Conservation (phyloP, 306 rosid genomes). For the Cucurbita ficifolia region DNA sequence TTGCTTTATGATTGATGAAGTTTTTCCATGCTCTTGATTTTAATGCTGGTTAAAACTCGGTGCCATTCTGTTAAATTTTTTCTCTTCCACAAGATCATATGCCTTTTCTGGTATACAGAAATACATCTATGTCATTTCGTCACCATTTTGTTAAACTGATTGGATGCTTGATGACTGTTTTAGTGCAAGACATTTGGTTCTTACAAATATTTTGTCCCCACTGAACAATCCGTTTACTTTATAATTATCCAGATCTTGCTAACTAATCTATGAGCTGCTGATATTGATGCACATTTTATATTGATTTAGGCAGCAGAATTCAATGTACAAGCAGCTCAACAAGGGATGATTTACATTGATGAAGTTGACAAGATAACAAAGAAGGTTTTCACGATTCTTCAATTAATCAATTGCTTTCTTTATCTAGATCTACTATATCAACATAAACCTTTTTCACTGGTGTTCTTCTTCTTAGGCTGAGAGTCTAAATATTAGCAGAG, state of each 20-base stretch:
- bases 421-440: conserved; percentile 5
- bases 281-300: background rate
- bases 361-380: conserved; percentile 99
- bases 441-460: conserved; percentile 9
- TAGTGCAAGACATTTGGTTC: background rate
- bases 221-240: background rate
- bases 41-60: background rate
- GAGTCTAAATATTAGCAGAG: conserved; percentile 85
- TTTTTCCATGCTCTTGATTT: background rate
- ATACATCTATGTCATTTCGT: background rate
- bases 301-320: conserved; percentile 77
- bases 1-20: background rate
- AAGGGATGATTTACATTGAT: conserved; percentile 90
- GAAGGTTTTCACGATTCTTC: conserved; percentile 39
- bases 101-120: background rate
- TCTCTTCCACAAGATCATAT: background rate
- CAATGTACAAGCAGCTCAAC: conserved; percentile 97
- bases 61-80: background rate
- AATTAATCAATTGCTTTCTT: background rate
- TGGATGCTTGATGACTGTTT: background rate
- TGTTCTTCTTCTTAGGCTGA: conserved; percentile 49
- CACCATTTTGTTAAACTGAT: background rate
- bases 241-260: background rate
- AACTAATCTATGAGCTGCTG: background rate
- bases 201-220: background rate